These are phyloP conservation scores for Dactylonectria macrodidyma DNA, from an alignment of 2,329 filamentous ascomycete species.

Conservation along the genomic window DNA sequence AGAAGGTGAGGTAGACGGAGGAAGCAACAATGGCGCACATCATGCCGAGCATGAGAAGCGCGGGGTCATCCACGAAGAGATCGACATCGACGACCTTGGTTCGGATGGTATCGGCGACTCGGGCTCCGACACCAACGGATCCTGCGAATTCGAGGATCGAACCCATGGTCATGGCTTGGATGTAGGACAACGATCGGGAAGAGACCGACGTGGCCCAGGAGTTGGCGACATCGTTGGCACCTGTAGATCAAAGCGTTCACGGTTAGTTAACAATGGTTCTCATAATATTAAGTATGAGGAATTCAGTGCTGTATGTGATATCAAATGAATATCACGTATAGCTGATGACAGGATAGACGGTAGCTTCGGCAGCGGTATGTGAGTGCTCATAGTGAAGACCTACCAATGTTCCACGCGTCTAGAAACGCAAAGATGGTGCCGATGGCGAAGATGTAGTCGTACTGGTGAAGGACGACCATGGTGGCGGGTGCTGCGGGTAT, in stretches of 20 bases:
- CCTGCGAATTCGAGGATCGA: conserved; percentile 74
- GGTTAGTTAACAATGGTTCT: conserved; percentile 53
- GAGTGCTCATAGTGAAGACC: not conserved
- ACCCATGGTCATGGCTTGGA: conserved; percentile 72
- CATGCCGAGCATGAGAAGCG: conserved; percentile 72
- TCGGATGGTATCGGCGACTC: conserved; percentile 74
- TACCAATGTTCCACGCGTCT: conserved; percentile 76
- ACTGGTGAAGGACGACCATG: conserved; percentile 60
- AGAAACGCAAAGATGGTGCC: conserved; percentile 76
- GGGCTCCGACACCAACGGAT: conserved; percentile 72
- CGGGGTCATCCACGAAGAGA: conserved; percentile 64
- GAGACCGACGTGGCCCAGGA: conserved; percentile 83
- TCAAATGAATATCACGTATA: not conserved
- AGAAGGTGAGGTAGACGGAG: conserved; percentile 69
- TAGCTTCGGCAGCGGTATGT: not conserved
- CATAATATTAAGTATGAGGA: not conserved
- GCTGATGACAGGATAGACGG: not conserved
- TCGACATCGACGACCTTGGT: conserved; percentile 70
- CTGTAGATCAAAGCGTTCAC: conserved; percentile 11
- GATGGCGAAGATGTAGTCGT: conserved; percentile 75
- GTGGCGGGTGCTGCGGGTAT: conserved; percentile 16
- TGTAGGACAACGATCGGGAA: conserved; percentile 74
- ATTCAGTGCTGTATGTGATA: not conserved
- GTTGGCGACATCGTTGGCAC: conserved; percentile 78
- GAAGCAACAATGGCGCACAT: conserved; percentile 69